Evolutionary conservation across 306 rosid species (phyloP).

Genomic region (Fagus crenata): DNA sequence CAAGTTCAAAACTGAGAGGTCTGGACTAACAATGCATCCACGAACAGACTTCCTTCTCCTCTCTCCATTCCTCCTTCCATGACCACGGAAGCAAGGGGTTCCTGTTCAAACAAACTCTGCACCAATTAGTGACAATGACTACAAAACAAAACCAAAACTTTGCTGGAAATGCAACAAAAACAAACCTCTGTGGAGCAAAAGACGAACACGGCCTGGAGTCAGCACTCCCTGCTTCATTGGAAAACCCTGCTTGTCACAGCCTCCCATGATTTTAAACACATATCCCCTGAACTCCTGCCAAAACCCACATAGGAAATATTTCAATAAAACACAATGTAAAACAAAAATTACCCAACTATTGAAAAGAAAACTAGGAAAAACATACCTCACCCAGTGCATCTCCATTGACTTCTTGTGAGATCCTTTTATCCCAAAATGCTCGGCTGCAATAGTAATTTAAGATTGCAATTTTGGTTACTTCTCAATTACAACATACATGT

Average conservation of each 20-base stretch:
- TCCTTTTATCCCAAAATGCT: constrained; percentile 32
- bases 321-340: no score
- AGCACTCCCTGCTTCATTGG: constrained; percentile 59
- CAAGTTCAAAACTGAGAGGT: constrained; percentile 54
- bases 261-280: constrained; percentile 51
- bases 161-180: not conserved
- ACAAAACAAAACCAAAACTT: not conserved
- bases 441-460: constrained; percentile 13
- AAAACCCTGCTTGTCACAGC: constrained; percentile 56
- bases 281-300: constrained; percentile 46
- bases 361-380: not conserved
- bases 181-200: constrained; percentile 46
- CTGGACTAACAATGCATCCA: constrained; percentile 54
- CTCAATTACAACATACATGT: no score
- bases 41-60: constrained; percentile 52
- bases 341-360: no score
- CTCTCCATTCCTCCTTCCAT: constrained; percentile 50
- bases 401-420: constrained; percentile 44
- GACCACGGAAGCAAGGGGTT: constrained; percentile 49
- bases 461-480: not conserved
- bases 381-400: constrained; percentile 42
- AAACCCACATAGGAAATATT: not conserved
- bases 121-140: not conserved
- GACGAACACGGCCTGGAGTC: constrained; percentile 50
- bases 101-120: constrained; percentile 25